These are phyloP conservation scores for Datisca glomerata DNA, from an alignment of 306 rosid species.

Conservation along the genomic window DNA sequence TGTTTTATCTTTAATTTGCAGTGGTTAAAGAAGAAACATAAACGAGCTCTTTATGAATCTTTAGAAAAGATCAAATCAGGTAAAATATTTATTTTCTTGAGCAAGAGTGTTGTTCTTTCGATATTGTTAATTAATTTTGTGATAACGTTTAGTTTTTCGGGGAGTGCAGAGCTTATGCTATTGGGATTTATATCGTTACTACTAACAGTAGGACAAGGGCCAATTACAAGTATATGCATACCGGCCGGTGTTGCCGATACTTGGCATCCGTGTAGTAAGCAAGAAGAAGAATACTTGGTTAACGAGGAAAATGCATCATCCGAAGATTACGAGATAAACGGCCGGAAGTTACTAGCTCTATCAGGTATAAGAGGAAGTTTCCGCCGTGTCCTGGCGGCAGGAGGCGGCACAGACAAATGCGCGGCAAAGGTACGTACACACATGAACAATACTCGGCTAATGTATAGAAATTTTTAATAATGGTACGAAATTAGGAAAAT, in stretches of 20 bases:
- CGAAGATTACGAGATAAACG: background rate
- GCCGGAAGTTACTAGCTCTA: constrained; percentile 33
- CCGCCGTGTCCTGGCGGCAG: constrained; percentile 48
- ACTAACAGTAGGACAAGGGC: constrained; percentile 53
- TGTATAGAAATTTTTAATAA: no score
- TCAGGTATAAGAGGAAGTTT: background rate
- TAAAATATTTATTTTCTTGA: no score
- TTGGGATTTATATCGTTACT: constrained; percentile 81
- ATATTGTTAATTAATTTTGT: no score
- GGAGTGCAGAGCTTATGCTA: constrained; percentile 63
- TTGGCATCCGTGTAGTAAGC: constrained; percentile 61
- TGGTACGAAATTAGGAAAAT: no score
- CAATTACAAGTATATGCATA: constrained; percentile 57
- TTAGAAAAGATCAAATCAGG: constrained; percentile 84
- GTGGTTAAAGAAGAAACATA: constrained; percentile 84
- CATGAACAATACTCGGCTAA: no score
- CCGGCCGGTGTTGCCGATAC: constrained; percentile 32
- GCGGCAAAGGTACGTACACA: constrained; percentile 31
- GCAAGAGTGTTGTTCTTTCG: no score
- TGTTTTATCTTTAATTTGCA: constrained; percentile 7
- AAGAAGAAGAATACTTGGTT: background rate
- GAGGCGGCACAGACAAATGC: constrained; percentile 39
- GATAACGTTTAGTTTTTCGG: background rate
- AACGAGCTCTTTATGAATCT: constrained; percentile 53
- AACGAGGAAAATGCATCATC: background rate